These are phyloP conservation scores for Alternaria sp. DNA, from an alignment of 2,329 filamentous ascomycete species.

Conservation along the genomic window DNA sequence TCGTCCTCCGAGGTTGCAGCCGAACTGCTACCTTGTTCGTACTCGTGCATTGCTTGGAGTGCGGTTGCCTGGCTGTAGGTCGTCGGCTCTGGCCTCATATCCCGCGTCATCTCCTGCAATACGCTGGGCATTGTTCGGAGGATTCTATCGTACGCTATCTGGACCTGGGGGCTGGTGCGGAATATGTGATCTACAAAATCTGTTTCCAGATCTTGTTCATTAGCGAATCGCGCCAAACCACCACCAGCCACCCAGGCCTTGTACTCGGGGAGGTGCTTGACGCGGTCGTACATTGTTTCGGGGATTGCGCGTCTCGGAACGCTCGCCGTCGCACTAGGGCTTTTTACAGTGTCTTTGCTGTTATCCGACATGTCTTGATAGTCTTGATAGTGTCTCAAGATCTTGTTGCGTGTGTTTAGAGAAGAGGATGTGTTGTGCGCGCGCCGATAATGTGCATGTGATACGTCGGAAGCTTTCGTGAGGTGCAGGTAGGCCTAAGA, in stretches of 20 bases:
- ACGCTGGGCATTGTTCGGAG: neutral
- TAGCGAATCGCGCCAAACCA: neutral
- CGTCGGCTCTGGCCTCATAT: neutral
- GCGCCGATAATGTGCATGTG: neutral
- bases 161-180: neutral
- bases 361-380: neutral
- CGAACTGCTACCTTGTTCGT: neutral
- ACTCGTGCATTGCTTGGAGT: neutral
- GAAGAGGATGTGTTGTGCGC: neutral
- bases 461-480: neutral
- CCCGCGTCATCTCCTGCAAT: neutral
- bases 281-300: neutral
- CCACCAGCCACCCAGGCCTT: neutral
- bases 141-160: neutral
- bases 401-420: neutral
- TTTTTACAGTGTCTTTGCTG: neutral
- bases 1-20: neutral
- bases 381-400: neutral
- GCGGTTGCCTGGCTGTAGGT: neutral
- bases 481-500: neutral
- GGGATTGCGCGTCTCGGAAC: neutral
- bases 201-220: neutral
- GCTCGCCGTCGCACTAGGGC: neutral
- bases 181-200: neutral
- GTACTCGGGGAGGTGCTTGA: neutral